Base-by-base conservation (phyloP, 768 basidiomycete species). In the Leccinum aurantiacum region DNA sequence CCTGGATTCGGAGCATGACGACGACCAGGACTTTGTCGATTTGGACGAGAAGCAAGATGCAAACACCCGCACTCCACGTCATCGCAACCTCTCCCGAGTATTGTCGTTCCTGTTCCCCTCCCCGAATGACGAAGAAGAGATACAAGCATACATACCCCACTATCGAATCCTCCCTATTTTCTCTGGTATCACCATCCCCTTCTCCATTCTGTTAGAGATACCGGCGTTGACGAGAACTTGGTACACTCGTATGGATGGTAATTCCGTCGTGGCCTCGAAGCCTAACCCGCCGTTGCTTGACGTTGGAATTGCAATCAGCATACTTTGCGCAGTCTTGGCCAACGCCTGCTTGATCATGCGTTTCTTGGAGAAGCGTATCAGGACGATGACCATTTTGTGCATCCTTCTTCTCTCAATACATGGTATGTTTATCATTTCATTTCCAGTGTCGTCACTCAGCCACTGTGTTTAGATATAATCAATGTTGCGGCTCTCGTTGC, bases 141-240 rank as follows among this genome's bases (percentile, higher is more conserved):
- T 74, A 0, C 72, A 71, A 35, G 58, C 67, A 31, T 81, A 78
- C 58, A 67, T 81, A 31, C 85, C 87, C 24, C 82, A 82, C 54
- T 88, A 87, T 68, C 85, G 90, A 17, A 76, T 76, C 54, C 74
- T 84, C 5, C 89, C 89, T 0, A 85, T 91, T 46, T 58, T 90
- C 9, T 84, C 89, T 14, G 88, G 87, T 19, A 77, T 88, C 44
- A 70, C 86, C 60, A 84, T 90, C 38, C 88, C 90, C 0, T 91
- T 94, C 66, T 83, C 87, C 17, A 89, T 93, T 53, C 78, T 94
- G n/a, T 78, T 93, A 31, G 88, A 89, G 65, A 90, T 94, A 29
- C 92, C 92, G 1, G 88, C 88, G 15, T 73, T 93, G 11, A 93
- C 90, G 1, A 86, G 85, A 60, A 80, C 82, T 55, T 90, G 89